These are phyloP conservation scores for Agapanthus africanus DNA, from an alignment of 106 monocot species.

Conservation along the genomic window DNA sequence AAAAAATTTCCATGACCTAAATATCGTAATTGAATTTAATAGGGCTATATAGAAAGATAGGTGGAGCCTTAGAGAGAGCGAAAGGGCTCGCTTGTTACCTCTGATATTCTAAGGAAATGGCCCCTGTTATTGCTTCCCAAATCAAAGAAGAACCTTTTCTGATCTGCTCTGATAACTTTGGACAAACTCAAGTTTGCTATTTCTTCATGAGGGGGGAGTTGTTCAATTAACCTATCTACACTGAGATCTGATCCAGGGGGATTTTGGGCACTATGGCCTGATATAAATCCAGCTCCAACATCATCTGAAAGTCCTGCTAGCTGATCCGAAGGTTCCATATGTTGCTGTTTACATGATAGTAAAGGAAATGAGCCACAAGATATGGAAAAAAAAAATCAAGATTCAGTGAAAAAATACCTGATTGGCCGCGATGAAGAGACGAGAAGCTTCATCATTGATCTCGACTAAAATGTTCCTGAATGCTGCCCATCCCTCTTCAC, in stretches of 20 bases:
- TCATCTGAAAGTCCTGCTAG: slow-evolving; percentile 80
- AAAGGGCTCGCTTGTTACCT: slow-evolving; percentile 26
- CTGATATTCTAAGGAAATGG: slow-evolving; percentile 76
- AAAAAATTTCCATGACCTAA: too few relatives aligned
- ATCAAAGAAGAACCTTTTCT: slow-evolving; percentile 95
- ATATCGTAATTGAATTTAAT: too few relatives aligned
- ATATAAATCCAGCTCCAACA: slow-evolving; percentile 83
- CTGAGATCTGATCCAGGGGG: slow-evolving; percentile 46
- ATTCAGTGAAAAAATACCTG: slow-evolving; percentile 23
- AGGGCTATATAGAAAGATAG: too few relatives aligned
- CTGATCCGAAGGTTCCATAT: slow-evolving; percentile 41
- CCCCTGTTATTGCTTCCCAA: slow-evolving; percentile 83
- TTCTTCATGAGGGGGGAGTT: slow-evolving; percentile 36
- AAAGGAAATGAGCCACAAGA: neutral
- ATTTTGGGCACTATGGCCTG: slow-evolving; percentile 36
- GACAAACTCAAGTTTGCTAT: slow-evolving; percentile 37
- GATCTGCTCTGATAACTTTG: slow-evolving; percentile 73
- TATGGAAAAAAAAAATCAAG: neutral
- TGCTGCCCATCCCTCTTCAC: slow-evolving; percentile 65
- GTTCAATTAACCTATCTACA: slow-evolving; percentile 48
- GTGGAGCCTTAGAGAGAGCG: too few relatives aligned
- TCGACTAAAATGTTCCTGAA: slow-evolving; percentile 66
- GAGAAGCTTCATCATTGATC: slow-evolving; percentile 61
- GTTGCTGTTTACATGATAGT: slow-evolving; percentile 23
- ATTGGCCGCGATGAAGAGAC: slow-evolving; percentile 38